Evolutionary conservation across 2,329 filamentous ascomycete species (phyloP).

Genomic region (Stachybotrys chlorohalonatus): DNA sequence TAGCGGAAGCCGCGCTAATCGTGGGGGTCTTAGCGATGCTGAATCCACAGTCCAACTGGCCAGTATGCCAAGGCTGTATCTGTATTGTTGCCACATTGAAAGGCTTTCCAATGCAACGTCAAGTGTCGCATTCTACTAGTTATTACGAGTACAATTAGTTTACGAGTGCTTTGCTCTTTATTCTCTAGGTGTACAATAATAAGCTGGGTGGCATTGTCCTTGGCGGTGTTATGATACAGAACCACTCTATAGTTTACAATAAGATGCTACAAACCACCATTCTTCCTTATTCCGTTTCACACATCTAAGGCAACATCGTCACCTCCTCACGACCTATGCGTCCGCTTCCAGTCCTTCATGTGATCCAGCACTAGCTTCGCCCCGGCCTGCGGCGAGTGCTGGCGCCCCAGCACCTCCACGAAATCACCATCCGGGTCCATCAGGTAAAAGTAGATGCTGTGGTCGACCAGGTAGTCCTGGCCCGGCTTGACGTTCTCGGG

Average conservation of each 20-base stretch:
- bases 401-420: slow-evolving; percentile 89
- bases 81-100: too few species aligned
- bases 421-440: slow-evolving; percentile 99
- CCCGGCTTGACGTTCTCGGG: slow-evolving; percentile 80
- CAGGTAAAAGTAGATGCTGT: slow-evolving; percentile 98
- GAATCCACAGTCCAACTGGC: background rate
- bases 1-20: background rate
- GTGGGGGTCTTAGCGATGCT: too few species aligned
- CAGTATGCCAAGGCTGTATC: background rate
- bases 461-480: slow-evolving; percentile 94
- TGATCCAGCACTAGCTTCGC: slow-evolving; percentile 79
- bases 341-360: slow-evolving; percentile 51
- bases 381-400: slow-evolving; percentile 83
- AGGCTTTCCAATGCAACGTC: too few species aligned
- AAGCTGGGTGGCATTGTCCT: background rate
- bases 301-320: background rate
- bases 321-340: background rate
- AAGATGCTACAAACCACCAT: background rate
- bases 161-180: background rate
- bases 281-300: background rate
- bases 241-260: background rate
- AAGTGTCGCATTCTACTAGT: too few species aligned
- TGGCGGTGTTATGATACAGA: background rate
- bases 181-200: background rate
- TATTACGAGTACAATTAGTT: background rate